Percentiles rank a stretch among this genome's conserved stretches.
Evolutionary conservation across 2,329 filamentous ascomycete genomes (phyloP).

Genomic region (Claviceps sp.): DNA sequence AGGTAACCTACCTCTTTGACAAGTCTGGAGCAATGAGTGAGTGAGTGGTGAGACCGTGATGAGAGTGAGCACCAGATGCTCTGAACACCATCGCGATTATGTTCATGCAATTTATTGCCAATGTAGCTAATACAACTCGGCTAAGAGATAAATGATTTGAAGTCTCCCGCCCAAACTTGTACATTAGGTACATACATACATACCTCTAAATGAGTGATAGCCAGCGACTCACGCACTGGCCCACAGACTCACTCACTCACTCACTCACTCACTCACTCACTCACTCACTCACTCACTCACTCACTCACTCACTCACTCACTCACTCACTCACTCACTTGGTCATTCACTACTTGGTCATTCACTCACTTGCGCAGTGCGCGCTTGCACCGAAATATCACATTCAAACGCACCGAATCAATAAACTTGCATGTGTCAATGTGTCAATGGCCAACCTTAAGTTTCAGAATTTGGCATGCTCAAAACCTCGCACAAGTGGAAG

Average conservation of each 20-base stretch:
- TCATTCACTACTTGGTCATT: neutral
- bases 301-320: too few species aligned
- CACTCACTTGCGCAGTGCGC: neutral
- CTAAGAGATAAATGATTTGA: neutral
- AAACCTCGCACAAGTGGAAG: neutral
- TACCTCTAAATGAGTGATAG: neutral
- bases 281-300: neutral
- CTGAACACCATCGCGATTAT: too few species aligned
- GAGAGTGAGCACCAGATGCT: neutral
- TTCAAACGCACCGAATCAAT: neutral
- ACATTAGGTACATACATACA: too few species aligned
- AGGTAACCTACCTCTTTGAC: neutral
- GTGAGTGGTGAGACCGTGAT: too few species aligned
- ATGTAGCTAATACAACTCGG: neutral
- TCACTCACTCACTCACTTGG: neutral
- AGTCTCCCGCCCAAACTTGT: neutral
- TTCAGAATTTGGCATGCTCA: neutral
- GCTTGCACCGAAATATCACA: neutral
- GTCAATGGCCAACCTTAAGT: neutral
- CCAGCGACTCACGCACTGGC: neutral
- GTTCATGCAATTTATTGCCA: neutral
- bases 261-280: neutral
- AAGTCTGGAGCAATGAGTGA: too few species aligned
- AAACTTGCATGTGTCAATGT: neutral
- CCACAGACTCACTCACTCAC: neutral